Evolutionary conservation across 345 rosid species (phyloP), one percentile per base, ranked within the genome.

Genomic region (Mercurialis annua): DNA sequence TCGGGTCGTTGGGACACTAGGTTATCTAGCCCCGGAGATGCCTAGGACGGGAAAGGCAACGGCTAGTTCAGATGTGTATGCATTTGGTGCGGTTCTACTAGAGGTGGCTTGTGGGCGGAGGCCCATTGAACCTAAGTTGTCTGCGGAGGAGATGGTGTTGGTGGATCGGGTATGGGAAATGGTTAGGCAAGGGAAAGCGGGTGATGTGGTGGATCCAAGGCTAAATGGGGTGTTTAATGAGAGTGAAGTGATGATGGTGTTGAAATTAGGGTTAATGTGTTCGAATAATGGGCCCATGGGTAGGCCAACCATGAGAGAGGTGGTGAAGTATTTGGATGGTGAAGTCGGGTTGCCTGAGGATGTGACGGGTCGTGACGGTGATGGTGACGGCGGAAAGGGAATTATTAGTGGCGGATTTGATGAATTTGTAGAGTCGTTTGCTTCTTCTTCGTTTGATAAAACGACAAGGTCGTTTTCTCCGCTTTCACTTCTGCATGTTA

Each of bases 371-470:
- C 74, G 64, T 23, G 34, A 61, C 16, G 60, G 60, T 16, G 12
- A 34, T 31, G 29, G 30, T 56, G 52, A 46, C 24, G 70, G 18
- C 42, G 54, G 7, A 10, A 29, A 43, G 17, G 56, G 47, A 30
- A 73, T 67, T 36, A 31, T 1, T 0, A 21, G 11, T 0, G 80
- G 79, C 17, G 80, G 79, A 1, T 80, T 86, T 40, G 82, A 81
- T 66, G 77, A 74, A 12, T 75, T 56, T 52, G 14, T 56, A 9
- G 48, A 71, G 21, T 70, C 85, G 0, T 74, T 61, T 30, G 77
- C 78, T 5, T 79, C 85, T 11, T 73, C 90, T 12, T 70, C 80
- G 0, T 81, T 76, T 52, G 81, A 74, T 48, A 71, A 71, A 24
- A 72, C 61, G 78, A 73, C 68, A 29, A 40, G 77, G 4, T 20